Base-by-base conservation (phyloP, 495 filamentous ascomycete species). In the Aspergillus steynii region DNA sequence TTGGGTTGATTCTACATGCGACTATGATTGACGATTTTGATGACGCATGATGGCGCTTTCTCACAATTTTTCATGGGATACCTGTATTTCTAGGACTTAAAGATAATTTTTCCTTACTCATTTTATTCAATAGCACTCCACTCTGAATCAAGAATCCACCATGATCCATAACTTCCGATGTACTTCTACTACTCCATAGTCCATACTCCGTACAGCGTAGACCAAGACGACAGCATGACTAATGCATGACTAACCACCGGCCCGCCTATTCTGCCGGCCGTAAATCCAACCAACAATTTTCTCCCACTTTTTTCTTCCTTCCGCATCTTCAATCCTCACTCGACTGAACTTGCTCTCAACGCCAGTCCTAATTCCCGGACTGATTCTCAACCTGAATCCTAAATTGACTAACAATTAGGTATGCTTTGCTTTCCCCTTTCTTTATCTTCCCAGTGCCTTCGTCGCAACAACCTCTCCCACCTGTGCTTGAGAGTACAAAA, bases 251-350 rank as follows among this genome's bases (percentile, higher is more conserved):
- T 37, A 52, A 59, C 3, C 50, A 49, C 34, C 56, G 56, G 56
- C 47, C 56, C 56, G 45, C 31, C 56, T 26, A 58, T 50, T 27
- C 48, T 4, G 37, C 56, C 56, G 56, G 50, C 15, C 37, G 5
- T 7, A 29, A 29, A 29, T 45, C 56, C 47, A 58, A 58, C 49
- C 49, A 53, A 54, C 26, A 49, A 31, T 37, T 51, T 61, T 61
- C 20, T 42, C 37, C 9, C 37, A 42, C 37, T 42, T 42, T 42
- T 42, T 42, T 42, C 29, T 51, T 61, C 25, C 37, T 32, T 25
- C 15, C 8, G 15, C 32, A 3, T 61, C 12, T 34, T 7, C 28
- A 20, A 20, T 20, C 20, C 20, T 20, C 20, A 20, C 20, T 34
- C 32, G 29, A 29, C 29, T 34, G 42, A 48, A 15, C 29, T 47